These are phyloP conservation scores for Metarhizium robertsii DNA, from an alignment of 2,329 filamentous ascomycete species.

Conservation along the genomic window DNA sequence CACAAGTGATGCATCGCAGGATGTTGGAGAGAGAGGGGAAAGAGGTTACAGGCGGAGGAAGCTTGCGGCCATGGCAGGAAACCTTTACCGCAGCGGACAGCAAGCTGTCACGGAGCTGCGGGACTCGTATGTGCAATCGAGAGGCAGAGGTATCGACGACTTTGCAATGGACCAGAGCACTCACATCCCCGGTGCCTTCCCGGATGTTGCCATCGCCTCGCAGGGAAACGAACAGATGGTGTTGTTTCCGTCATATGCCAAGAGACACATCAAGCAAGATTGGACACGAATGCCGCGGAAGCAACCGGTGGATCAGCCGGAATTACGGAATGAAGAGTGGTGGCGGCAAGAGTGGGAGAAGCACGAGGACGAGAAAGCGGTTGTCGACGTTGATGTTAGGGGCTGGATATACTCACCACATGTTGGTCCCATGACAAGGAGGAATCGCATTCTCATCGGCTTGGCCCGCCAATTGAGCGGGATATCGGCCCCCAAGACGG, in stretches of 20 bases:
- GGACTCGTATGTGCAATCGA: constrained; percentile 49
- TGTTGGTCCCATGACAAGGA: constrained; percentile 72
- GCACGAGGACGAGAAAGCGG: constrained; percentile 70
- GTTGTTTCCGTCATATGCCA: constrained; percentile 87
- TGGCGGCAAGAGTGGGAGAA: constrained; percentile 73
- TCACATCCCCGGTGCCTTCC: constrained; percentile 66
- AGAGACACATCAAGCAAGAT: constrained; percentile 52
- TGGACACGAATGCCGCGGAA: constrained; percentile 21
- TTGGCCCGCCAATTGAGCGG: constrained; percentile 82
- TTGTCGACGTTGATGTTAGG: constrained; percentile 89
- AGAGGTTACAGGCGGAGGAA: constrained; percentile 68
- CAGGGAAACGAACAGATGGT: constrained; percentile 87
- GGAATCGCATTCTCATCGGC: constrained; percentile 78
- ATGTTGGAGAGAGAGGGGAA: constrained; percentile 33
- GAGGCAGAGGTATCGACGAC: constrained; percentile 23
- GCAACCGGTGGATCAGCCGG: constrained; percentile 22
- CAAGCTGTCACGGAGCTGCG: constrained; percentile 49
- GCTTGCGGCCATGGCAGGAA: constrained; percentile 57
- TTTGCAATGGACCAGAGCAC: constrained; percentile 20
- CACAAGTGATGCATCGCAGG: constrained; percentile 15
- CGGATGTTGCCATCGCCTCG: constrained; percentile 70
- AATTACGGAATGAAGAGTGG: constrained; percentile 57
- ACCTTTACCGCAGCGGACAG: constrained; percentile 45
- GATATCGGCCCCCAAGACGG: constrained; percentile 57
- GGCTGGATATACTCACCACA: constrained; percentile 93